Conservation (phyloP, 768 basidiomycete genomes). For the Pisolithus marmoratus region DNA sequence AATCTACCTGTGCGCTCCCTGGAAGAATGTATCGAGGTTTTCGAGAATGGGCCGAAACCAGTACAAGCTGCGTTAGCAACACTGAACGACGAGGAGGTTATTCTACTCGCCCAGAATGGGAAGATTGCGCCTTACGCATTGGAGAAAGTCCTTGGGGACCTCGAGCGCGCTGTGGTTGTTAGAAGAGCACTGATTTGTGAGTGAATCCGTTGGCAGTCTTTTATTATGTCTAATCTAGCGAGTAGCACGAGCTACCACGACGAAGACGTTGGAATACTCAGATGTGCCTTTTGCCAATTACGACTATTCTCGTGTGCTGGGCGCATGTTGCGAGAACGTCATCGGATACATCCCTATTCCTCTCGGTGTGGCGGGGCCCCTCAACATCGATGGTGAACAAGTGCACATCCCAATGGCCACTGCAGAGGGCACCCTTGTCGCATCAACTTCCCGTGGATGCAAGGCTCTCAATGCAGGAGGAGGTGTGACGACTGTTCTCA, state of each 20-base stretch:
- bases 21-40: slow-evolving; percentile 75
- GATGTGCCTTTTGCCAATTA: slow-evolving; percentile 80
- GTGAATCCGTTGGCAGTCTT: slow-evolving; percentile 28
- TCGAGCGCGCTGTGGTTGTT: slow-evolving; percentile 81
- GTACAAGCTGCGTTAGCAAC: slow-evolving; percentile 49
- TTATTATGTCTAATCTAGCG: slow-evolving; percentile 5
- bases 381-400: slow-evolving; percentile 79
- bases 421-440: slow-evolving; percentile 98
- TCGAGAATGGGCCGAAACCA: slow-evolving; percentile 66
- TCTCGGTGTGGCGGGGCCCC: slow-evolving; percentile 93
- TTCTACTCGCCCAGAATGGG: slow-evolving; percentile 80
- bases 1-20: slow-evolving; percentile 43
- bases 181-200: slow-evolving; percentile 86
- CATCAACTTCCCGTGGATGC: slow-evolving; percentile 94
- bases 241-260: slow-evolving; percentile 76
- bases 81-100: slow-evolving; percentile 89
- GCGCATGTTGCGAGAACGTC: slow-evolving; percentile 99
- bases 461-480: slow-evolving; percentile 97
- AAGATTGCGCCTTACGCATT: slow-evolving; percentile 94
- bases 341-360: slow-evolving; percentile 96
- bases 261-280: slow-evolving; percentile 78
- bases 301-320: slow-evolving; percentile 90
- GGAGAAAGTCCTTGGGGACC: slow-evolving; percentile 89
- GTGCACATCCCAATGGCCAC: slow-evolving; percentile 98
- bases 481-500: slow-evolving; percentile 91